These are phyloP conservation scores for Crithidia mellificae DNA, from an alignment of 208 protist genomes.

Conservation along the genomic window DNA sequence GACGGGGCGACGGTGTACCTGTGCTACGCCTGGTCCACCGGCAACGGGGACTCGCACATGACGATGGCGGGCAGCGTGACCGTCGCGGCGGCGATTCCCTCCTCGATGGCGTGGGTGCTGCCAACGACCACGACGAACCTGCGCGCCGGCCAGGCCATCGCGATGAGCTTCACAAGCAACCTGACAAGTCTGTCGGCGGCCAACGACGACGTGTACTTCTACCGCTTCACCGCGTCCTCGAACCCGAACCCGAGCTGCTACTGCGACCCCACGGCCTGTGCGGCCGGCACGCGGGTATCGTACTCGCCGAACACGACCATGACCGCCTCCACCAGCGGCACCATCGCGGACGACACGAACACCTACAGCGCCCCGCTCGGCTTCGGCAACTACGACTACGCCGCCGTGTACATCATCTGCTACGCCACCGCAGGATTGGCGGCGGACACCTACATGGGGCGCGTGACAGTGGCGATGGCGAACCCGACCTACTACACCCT, in stretches of 20 bases:
- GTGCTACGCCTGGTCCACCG: conserved; percentile 72
- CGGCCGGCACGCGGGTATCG: conserved; percentile 32
- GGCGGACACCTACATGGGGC: conserved; percentile 68
- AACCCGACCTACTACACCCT: conserved; percentile 90
- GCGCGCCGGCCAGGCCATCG: conserved; percentile 50
- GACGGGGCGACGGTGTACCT: conserved; percentile 52
- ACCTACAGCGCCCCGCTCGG: conserved; percentile 51
- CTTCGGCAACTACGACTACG: conserved; percentile 78
- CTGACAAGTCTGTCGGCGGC: conserved; percentile 33
- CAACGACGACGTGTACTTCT: conserved; percentile 78
- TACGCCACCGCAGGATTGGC: conserved; percentile 48
- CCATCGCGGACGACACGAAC: conserved; percentile 27
- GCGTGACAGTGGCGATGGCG: conserved; percentile 58
- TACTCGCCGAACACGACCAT: conserved; percentile 35
- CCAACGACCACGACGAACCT: conserved; percentile 29
- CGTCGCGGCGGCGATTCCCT: conserved; percentile 49
- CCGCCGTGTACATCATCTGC: conserved; percentile 79
- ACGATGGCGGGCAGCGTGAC: conserved; percentile 59
- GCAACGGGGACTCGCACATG: conserved; percentile 33
- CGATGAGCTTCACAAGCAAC: conserved; percentile 50
- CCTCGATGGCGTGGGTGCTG: conserved; percentile 32
- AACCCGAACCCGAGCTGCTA: conserved; percentile 66
- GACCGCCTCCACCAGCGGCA: conserved; percentile 23
- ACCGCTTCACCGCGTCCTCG: conserved; percentile 50
- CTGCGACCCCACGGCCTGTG: conserved; percentile 69